A percentile compares a stretch with the other conserved stretches of the same genome.
phyloP scores from a whole-genome alignment of 257 asterid genomes.

The Nicotiana sylvestris region DNA sequence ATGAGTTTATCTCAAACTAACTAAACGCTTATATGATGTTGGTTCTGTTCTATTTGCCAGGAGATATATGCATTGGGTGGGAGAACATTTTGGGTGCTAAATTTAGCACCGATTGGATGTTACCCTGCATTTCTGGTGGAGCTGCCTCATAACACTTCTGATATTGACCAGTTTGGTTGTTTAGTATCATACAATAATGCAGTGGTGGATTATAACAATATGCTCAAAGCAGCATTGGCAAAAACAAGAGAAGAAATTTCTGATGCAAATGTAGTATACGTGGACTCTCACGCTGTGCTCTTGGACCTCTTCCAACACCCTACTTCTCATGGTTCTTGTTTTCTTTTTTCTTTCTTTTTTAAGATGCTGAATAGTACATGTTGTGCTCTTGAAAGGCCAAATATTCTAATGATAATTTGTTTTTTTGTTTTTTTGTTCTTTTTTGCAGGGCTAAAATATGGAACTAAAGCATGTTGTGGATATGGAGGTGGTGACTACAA shows the following conservation, averaged over 20 bases:
- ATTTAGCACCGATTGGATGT: constrained; percentile 65
- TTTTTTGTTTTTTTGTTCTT: background rate
- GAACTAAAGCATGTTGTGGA: constrained; percentile 81
- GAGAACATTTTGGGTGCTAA: constrained; percentile 50
- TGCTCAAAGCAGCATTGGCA: constrained; percentile 47
- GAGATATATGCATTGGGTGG: constrained; percentile 53
- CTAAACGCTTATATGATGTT: background rate
- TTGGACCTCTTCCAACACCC: constrained; percentile 70
- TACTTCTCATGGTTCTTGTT: constrained; percentile 48
- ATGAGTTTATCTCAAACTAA: background rate
- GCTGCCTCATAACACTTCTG: constrained; percentile 52
- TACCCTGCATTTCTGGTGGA: constrained; percentile 44
- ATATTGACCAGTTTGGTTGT: constrained; percentile 40
- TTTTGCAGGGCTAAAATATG: constrained; percentile 53
- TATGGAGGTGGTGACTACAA: constrained; percentile 68
- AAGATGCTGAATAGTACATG: no score
- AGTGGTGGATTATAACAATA: constrained; percentile 50
- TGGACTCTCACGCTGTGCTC: constrained; percentile 56
- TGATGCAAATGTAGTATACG: constrained; percentile 52
- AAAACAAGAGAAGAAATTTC: constrained; percentile 38
- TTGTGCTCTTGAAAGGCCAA: no score
- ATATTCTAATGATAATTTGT: background rate
- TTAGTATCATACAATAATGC: constrained; percentile 58
- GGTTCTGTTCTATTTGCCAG: constrained; percentile 18
- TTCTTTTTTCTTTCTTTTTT: no score